Evolutionary conservation across 2,329 filamentous ascomycete genomes (phyloP).

Genomic region (Fusarium agapanthi): DNA sequence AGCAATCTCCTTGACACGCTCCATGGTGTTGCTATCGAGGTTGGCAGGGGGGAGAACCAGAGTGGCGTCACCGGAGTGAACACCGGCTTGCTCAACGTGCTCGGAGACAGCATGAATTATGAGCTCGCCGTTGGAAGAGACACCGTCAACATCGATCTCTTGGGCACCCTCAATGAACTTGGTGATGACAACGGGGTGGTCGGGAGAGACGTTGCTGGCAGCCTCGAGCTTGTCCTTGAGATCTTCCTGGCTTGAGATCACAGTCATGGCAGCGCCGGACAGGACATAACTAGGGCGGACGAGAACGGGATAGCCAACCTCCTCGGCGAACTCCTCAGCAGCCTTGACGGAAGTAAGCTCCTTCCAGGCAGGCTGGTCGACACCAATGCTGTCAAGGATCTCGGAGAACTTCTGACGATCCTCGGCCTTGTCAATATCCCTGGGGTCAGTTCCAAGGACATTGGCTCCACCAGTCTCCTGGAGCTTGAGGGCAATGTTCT

Average conservation of each 20-base stretch:
- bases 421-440: slow-evolving; percentile 97
- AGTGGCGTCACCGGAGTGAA: slow-evolving; percentile 97
- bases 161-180: slow-evolving; percentile 98
- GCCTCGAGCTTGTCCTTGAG: slow-evolving; percentile 95
- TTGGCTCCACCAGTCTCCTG: slow-evolving; percentile 92
- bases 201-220: slow-evolving; percentile 88
- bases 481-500: slow-evolving; percentile 95
- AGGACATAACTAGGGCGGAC: slow-evolving; percentile 96
- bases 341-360: slow-evolving; percentile 90
- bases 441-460: slow-evolving; percentile 89
- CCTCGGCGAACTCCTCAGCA: slow-evolving; percentile 84
- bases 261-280: slow-evolving; percentile 97
- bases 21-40: slow-evolving; percentile 80
- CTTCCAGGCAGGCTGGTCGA: slow-evolving; percentile 98
- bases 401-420: slow-evolving; percentile 98
- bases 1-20: slow-evolving; percentile 92
- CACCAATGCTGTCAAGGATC: slow-evolving; percentile 94
- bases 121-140: slow-evolving; percentile 85
- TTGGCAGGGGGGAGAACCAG: slow-evolving; percentile 87
- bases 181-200: slow-evolving; percentile 97
- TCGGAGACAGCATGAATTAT: slow-evolving; percentile 93
- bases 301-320: slow-evolving; percentile 92
- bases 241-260: slow-evolving; percentile 87
- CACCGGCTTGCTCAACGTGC: slow-evolving; percentile 96
- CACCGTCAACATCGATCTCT: slow-evolving; percentile 96